Base-by-base conservation (phyloP, 768 basidiomycete species). In the Candolleomyces aberdarensis region DNA sequence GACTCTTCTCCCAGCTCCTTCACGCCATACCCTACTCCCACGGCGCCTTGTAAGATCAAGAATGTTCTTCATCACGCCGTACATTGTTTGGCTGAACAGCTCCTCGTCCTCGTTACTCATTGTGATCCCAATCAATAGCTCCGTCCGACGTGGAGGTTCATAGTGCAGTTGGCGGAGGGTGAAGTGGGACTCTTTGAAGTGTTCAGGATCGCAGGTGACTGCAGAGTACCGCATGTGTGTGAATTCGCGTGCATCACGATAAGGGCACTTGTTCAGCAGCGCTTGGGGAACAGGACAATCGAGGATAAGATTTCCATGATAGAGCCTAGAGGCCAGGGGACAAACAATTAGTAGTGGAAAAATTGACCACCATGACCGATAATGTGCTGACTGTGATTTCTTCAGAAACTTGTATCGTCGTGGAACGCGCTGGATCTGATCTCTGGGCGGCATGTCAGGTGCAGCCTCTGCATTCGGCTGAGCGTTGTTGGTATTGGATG, bases 151-250 rank as follows among this genome's bases (percentile, higher is more conserved):
- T 11, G 36, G 36, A 6, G 36, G 36, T 62, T 89, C 87, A 75
- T 94, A 97, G 64, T 87, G 77, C 70, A 91, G 91, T 6, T 89
- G 82, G 13, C 96, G 88, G 56, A 98, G 78, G 1, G 90, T 87
- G 83, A 87, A 98, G 39, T 96, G 96, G 65, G 81, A 84, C 10
- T 83, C 89, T 69, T 87, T 76, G 69, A 95, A 96, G 63, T 95
- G 92, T 70, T 96, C 94, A 14, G 94, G 94, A 69, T 96, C 94
- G 69, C 85, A 87, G 1, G 92, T 95, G 17, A 92, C 94, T 17
- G 94, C 95, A 47, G 88, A 95, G 76, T 96, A 97, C 46, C 94
- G 84, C 92, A 97, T 94, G 74, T 97, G 94, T 39, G 87, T 89
- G 22, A 62, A 36, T 36, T 36, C 36, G 11, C 36, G 36, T 36